Percentiles rank a stretch among this genome's conserved stretches.
Evolutionary conservation across 306 rosid genomes (phyloP).

Genomic region (Cyclanthera cordifolia): DNA sequence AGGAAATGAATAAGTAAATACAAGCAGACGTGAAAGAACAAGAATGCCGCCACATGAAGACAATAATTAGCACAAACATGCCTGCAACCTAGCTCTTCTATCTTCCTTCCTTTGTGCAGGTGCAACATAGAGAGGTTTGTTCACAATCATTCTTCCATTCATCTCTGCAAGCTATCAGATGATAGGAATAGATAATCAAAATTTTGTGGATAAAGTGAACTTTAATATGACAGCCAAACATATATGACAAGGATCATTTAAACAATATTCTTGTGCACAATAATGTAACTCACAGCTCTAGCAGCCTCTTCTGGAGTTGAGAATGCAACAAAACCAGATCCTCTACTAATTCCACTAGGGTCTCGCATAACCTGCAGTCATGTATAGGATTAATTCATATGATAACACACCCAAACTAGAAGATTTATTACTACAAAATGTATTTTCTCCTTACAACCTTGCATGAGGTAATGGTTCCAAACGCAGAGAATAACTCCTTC

Average conservation of each 20-base stretch:
- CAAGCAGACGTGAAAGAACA: too few species aligned
- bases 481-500: conserved; percentile 60
- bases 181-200: neutral
- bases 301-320: conserved; percentile 94
- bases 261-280: neutral
- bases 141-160: conserved; percentile 19
- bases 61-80: neutral
- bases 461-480: conserved; percentile 76
- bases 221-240: too few species aligned
- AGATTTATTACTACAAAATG: neutral
- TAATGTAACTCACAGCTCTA: conserved; percentile 63
- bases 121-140: conserved; percentile 21
- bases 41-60: too few species aligned
- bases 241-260: neutral
- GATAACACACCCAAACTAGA: conserved; percentile 10
- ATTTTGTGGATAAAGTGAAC: neutral
- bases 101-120: conserved; percentile 22
- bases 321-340: conserved; percentile 94
- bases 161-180: conserved; percentile 15
- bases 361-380: conserved; percentile 78
- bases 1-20: neutral
- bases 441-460: conserved; percentile 38
- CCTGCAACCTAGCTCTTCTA: conserved; percentile 15
- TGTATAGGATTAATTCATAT: conserved; percentile 10
- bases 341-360: conserved; percentile 86